Evolutionary conservation across 2,329 filamentous ascomycete species (phyloP).

Genomic region (Lomentospora prolificans): DNA sequence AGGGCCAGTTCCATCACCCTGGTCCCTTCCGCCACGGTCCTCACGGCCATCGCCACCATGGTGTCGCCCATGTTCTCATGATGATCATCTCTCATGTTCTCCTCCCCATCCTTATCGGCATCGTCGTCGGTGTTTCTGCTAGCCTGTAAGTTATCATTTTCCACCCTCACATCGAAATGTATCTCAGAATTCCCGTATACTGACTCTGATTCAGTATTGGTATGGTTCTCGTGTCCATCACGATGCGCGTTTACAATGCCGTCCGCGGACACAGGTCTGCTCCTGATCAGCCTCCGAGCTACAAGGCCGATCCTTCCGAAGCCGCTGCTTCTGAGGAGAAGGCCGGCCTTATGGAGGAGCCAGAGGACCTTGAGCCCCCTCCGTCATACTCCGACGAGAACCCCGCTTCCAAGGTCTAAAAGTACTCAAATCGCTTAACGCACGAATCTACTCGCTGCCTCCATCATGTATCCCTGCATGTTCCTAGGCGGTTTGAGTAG

Average conservation of each 20-base stretch:
- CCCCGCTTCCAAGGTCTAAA: conserved; percentile 15
- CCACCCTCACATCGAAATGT: background rate
- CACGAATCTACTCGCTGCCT: too few species aligned
- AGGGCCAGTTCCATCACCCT: conserved; percentile 1
- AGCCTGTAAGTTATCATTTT: conserved; percentile 41
- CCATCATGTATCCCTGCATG: too few species aligned
- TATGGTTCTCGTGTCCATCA: conserved; percentile 46
- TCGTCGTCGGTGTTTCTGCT: conserved; percentile 57
- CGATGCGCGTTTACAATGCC: conserved; percentile 32
- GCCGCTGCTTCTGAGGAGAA: conserved; percentile 36
- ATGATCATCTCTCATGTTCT: conserved; percentile 53
- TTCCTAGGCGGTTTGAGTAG: too few species aligned
- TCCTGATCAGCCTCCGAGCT: conserved; percentile 19
- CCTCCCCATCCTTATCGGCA: conserved; percentile 58
- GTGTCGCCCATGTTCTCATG: conserved; percentile 28
- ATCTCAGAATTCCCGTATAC: conserved; percentile 20
- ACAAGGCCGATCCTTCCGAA: conserved; percentile 28
- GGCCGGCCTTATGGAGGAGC: conserved; percentile 34
- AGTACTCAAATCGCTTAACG: background rate
- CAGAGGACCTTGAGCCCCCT: conserved; percentile 19
- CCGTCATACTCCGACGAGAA: conserved; percentile 19
- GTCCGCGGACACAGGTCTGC: conserved; percentile 19
- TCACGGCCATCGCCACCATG: conserved; percentile 8
- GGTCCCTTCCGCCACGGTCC: background rate
- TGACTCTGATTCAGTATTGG: conserved; percentile 50